Percentiles rank a stretch among this genome's conserved stretches.
Conservation (phyloP, 208 protist species). For the Balamuthia mandrillaris region DNA sequence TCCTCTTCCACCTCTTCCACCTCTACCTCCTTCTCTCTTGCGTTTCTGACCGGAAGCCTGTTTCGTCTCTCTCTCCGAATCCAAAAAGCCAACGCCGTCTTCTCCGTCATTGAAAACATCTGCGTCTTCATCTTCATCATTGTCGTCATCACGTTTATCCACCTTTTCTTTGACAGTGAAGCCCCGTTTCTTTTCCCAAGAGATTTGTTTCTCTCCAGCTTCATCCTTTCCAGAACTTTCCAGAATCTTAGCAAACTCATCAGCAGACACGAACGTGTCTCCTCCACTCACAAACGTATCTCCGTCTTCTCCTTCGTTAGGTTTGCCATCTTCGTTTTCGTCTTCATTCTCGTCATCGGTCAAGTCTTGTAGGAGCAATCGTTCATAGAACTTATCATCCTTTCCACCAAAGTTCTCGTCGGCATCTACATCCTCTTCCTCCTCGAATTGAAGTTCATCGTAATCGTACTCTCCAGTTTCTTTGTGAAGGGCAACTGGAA, state of each 20-base stretch:
- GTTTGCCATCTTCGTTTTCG: neutral
- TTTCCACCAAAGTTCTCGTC: neutral
- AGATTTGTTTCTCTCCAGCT: neutral
- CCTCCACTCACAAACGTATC: neutral
- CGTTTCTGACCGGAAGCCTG: neutral
- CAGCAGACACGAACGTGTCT: conserved; percentile 9
- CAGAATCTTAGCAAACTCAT: conserved; percentile 21
- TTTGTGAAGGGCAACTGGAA: neutral
- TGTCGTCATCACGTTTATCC: neutral
- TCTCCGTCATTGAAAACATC: conserved; percentile 28
- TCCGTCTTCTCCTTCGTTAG: neutral
- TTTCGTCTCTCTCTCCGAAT: neutral
- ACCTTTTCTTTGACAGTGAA: neutral
- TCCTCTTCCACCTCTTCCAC: neutral
- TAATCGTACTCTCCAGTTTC: conserved; percentile 27
- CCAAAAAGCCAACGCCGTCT: neutral
- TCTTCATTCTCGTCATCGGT: neutral
- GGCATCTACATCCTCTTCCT: neutral
- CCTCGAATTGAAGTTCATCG: conserved; percentile 9
- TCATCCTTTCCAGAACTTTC: neutral
- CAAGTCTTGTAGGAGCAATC: conserved; percentile 20
- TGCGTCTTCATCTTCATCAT: conserved; percentile 6
- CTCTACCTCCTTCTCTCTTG: neutral
- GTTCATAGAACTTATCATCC: conserved; percentile 32
- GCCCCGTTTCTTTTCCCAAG: conserved; percentile 15